phyloP scores from a whole-genome alignment of 768 basidiomycete species.

The Hydnomerulius pinastri region DNA sequence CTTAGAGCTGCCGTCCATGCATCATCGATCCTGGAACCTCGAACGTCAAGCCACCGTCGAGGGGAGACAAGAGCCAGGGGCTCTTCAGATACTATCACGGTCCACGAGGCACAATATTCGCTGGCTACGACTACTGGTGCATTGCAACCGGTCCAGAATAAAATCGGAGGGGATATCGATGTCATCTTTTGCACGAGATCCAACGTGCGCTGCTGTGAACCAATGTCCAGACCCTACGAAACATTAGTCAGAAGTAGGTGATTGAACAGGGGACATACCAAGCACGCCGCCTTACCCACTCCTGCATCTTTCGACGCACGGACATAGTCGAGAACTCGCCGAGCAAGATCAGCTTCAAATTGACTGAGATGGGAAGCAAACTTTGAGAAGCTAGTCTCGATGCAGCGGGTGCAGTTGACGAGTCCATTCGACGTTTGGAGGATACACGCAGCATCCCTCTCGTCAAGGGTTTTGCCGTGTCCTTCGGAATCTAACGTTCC shows the following conservation, averaged over 20 bases:
- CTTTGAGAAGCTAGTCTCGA: constrained; percentile 19
- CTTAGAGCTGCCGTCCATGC: constrained; percentile 74
- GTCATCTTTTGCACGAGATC: constrained; percentile 44
- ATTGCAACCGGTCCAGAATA: constrained; percentile 71
- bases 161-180: constrained; percentile 50
- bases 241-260: constrained; percentile 6
- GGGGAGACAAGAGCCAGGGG: constrained; percentile 55
- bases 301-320: constrained; percentile 24
- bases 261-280: constrained; percentile 28
- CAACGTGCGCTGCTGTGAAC: constrained; percentile 24
- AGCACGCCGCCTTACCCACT: constrained; percentile 28
- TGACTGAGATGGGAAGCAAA: constrained; percentile 23
- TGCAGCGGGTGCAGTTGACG: constrained; percentile 36
- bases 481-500: constrained; percentile 14
- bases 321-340: constrained; percentile 15
- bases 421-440: constrained; percentile 23
- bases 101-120: constrained; percentile 53
- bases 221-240: constrained; percentile 15
- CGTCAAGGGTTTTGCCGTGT: constrained; percentile 49
- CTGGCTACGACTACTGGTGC: constrained; percentile 58
- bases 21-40: constrained; percentile 58
- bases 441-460: constrained; percentile 51
- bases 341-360: constrained; percentile 20
- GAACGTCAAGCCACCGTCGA: constrained; percentile 76
- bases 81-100: constrained; percentile 50